phyloP scores from a whole-genome alignment of 2,329 filamentous ascomycete genomes.

The Colletotrichum chlorophyti region DNA sequence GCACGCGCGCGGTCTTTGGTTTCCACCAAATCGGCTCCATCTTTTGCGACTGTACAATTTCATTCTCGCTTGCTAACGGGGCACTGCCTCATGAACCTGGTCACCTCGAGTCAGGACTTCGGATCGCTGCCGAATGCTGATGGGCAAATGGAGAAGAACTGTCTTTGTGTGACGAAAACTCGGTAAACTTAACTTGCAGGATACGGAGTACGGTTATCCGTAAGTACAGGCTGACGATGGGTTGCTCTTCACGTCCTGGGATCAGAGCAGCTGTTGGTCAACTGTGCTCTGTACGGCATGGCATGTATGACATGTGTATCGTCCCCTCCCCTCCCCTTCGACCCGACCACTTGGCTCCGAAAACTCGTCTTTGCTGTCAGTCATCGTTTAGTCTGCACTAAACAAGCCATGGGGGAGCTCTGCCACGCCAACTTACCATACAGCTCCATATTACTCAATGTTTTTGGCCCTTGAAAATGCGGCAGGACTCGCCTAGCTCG shows the following conservation, averaged over 20 bases:
- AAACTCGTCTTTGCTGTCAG: background rate
- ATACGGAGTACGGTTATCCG: background rate
- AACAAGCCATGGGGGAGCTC: no score
- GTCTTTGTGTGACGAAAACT: background rate
- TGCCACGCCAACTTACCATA: background rate
- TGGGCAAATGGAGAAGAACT: conserved; percentile 1
- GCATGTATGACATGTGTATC: no score
- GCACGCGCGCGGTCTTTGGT: conserved; percentile 17
- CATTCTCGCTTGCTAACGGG: conserved; percentile 25
- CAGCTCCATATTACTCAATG: background rate
- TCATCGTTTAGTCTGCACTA: background rate
- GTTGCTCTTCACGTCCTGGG: no score
- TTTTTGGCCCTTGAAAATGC: no score
- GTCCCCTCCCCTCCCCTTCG: no score
- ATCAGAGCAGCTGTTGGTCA: no score
- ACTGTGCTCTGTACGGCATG: no score
- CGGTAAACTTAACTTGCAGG: no score
- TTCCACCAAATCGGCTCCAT: conserved; percentile 7
- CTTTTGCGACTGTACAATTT: conserved; percentile 25
- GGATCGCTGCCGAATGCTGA: conserved; percentile 7
- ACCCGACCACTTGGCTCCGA: background rate
- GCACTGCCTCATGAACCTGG: conserved; percentile 24
- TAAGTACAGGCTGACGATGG: no score
- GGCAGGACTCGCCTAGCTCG: no score
- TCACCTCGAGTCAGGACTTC: conserved; percentile 21